A percentile compares a stretch with the other conserved stretches of the same genome.
Conservation (phyloP, 1,284 basidiomycete genomes). For the Fomitopsis schrenkii region DNA sequence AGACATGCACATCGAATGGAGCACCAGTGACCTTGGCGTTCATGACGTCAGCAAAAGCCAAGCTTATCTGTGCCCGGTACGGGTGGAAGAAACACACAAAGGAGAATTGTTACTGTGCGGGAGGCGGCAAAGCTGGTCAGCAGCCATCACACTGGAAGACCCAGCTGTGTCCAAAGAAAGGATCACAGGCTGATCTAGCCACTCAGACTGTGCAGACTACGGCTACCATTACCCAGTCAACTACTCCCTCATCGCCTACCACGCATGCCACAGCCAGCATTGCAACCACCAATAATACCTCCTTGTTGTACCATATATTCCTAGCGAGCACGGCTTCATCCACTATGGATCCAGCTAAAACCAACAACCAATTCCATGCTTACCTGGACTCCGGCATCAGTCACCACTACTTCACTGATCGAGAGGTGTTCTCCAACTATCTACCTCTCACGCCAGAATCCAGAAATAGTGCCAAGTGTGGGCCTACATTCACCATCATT, state of each 20-base stretch:
- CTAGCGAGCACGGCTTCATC: background rate
- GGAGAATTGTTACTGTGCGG: background rate
- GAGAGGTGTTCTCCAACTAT: background rate
- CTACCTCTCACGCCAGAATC: background rate
- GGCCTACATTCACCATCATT: background rate
- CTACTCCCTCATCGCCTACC: background rate
- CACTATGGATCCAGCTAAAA: no score
- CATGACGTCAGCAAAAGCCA: background rate
- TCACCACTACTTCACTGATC: conserved; percentile 3
- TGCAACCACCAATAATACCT: background rate
- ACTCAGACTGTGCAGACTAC: background rate
- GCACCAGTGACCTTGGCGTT: background rate
- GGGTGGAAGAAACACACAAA: background rate
- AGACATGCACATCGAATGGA: background rate
- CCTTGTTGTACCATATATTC: background rate
- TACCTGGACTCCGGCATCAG: background rate
- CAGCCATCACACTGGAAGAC: background rate
- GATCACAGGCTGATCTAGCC: background rate
- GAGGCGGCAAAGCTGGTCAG: background rate
- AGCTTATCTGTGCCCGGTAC: background rate
- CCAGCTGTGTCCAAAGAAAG: background rate
- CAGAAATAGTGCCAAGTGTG: background rate
- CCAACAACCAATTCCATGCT: background rate
- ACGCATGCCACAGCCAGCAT: no score
- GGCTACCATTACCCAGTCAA: background rate